These are phyloP conservation scores for Antonospora locustae DNA, from an alignment of 371 early-diverging fungal species.

Conservation along the genomic window DNA sequence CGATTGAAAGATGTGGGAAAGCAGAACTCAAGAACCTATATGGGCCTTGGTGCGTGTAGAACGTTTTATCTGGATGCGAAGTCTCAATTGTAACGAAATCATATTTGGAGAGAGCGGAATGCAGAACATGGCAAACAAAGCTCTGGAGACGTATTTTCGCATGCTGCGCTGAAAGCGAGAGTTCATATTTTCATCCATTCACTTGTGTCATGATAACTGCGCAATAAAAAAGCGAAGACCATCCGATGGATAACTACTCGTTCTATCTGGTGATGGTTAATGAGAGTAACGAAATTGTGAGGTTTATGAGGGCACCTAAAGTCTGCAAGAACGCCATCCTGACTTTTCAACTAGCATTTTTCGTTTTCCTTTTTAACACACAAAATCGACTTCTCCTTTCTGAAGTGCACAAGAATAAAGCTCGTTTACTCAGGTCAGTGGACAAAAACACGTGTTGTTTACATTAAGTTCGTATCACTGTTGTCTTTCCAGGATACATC, in stretches of 20 bases:
- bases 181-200: too few species aligned
- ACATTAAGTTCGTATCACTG: slow-evolving; percentile 20
- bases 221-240: too few species aligned
- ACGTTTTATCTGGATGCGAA: too few species aligned
- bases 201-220: too few species aligned
- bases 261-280: slow-evolving; percentile 21
- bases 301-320: slow-evolving; percentile 18
- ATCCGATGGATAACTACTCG: slow-evolving; percentile 32
- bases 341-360: slow-evolving; percentile 21
- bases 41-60: too few species aligned
- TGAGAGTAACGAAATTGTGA: slow-evolving; percentile 15
- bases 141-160: too few species aligned
- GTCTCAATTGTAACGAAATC: too few species aligned
- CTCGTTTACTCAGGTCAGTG: slow-evolving; percentile 23
- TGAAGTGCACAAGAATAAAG: slow-evolving; percentile 11
- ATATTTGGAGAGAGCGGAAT: too few species aligned
- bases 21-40: too few species aligned
- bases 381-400: slow-evolving; percentile 10
- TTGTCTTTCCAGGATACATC: slow-evolving; percentile 16
- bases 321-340: background rate
- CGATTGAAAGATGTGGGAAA: too few species aligned
- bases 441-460: slow-evolving; percentile 32
- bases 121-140: too few species aligned
- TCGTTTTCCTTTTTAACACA: slow-evolving; percentile 22
- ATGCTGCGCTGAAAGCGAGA: too few species aligned